phyloP scores from a whole-genome alignment of 257 asterid species.

The Lycium barbarum region DNA sequence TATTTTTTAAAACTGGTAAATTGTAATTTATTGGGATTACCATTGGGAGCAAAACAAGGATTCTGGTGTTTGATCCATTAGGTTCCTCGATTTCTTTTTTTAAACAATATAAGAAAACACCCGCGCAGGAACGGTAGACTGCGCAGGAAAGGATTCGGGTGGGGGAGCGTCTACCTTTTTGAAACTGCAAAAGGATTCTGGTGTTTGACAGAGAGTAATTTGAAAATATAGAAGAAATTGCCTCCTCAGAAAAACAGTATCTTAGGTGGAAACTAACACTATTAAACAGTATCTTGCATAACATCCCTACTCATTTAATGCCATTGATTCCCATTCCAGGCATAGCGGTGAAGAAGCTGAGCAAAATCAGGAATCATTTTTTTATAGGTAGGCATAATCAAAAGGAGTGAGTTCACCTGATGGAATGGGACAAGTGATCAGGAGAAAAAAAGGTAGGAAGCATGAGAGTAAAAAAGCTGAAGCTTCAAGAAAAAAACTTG shows the following conservation, averaged over 20 bases:
- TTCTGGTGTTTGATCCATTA: not conserved
- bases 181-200: not conserved
- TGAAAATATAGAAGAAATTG: not conserved
- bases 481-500: not conserved
- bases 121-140: too few species aligned
- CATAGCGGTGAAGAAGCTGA: not conserved
- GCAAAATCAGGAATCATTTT: not conserved
- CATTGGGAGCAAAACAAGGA: not conserved
- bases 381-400: not conserved
- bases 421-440: not conserved
- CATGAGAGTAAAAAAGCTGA: not conserved
- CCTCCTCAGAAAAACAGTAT: not conserved
- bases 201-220: not conserved
- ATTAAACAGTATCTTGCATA: not conserved
- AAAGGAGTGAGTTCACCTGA: not conserved
- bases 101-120: too few species aligned
- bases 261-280: not conserved
- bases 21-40: not conserved
- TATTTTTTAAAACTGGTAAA: too few species aligned
- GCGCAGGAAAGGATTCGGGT: too few species aligned
- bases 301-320: not conserved
- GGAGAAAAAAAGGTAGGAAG: not conserved
- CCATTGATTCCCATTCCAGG: not conserved
- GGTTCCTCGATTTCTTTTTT: too few species aligned
- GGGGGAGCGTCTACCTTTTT: too few species aligned